Percentiles rank a stretch among this genome's conserved stretches.
Evolutionary conservation across 1,139 yeast species (phyloP).

Genomic region (Scheffersomyces stambukii): DNA sequence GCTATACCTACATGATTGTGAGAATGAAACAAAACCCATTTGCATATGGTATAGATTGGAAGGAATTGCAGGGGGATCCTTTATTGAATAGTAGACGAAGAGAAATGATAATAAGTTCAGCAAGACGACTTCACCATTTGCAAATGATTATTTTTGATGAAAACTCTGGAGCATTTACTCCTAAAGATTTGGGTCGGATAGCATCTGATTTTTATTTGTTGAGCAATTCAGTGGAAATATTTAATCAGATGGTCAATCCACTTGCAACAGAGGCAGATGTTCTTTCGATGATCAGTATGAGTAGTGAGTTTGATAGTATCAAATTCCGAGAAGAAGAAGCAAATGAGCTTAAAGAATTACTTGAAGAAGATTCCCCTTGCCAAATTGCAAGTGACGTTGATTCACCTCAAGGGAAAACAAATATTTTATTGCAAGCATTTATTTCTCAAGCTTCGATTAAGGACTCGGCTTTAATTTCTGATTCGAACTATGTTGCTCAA

Average conservation of each 20-base stretch:
- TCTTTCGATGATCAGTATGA: constrained; percentile 82
- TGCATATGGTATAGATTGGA: constrained; percentile 90
- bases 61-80: constrained; percentile 80
- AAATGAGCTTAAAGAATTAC: constrained; percentile 60
- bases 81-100: constrained; percentile 69
- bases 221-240: constrained; percentile 82
- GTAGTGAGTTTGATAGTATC: constrained; percentile 90
- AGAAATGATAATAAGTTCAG: constrained; percentile 73
- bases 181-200: constrained; percentile 89
- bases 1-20: constrained; percentile 91
- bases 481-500: constrained; percentile 91
- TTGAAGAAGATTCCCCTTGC: constrained; percentile 65
- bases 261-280: constrained; percentile 91
- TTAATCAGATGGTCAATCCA: constrained; percentile 81
- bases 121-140: constrained; percentile 70
- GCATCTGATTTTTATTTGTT: constrained; percentile 91
- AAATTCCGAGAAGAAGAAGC: constrained; percentile 87
- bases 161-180: constrained; percentile 67
- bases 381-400: constrained; percentile 79
- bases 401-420: constrained; percentile 81
- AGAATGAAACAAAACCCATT: constrained; percentile 94
- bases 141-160: constrained; percentile 96
- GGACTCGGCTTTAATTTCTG: constrained; percentile 82
- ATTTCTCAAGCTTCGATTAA: constrained; percentile 70
- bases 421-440: constrained; percentile 80